A percentile compares a stretch with the other conserved stretches of the same genome.
Evolutionary conservation across 2,329 filamentous ascomycete genomes (phyloP).

Genomic region (Pochonia chlamydosporia): DNA sequence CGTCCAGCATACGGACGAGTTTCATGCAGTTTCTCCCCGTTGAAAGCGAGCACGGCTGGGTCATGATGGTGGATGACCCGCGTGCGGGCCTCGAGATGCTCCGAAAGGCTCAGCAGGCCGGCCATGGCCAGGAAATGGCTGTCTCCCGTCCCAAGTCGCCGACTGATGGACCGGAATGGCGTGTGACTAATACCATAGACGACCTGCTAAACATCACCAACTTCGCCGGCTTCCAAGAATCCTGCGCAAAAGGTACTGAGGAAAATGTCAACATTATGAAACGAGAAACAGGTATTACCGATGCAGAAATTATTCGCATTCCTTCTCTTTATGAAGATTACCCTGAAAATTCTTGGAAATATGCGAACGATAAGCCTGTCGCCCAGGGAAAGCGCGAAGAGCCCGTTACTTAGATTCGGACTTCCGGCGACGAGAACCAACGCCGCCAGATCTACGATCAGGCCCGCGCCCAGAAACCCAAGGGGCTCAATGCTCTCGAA

Average conservation of each 20-base stretch:
- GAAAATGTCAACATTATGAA: slow-evolving; percentile 14
- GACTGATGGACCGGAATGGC: background rate
- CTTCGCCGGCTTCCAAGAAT: slow-evolving; percentile 5
- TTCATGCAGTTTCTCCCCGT: slow-evolving; percentile 22
- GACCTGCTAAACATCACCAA: slow-evolving; percentile 1
- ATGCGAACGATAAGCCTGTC: no score
- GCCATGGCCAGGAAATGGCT: slow-evolving; percentile 15
- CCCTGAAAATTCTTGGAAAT: no score
- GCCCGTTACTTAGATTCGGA: no score
- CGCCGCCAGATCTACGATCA: no score
- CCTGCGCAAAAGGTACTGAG: slow-evolving; percentile 11
- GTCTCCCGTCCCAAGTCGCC: background rate
- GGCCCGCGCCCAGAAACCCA: no score
- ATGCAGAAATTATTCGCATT: slow-evolving; percentile 15
- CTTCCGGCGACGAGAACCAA: no score
- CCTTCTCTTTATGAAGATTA: slow-evolving; percentile 14
- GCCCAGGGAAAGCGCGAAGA: no score
- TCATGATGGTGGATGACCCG: slow-evolving; percentile 18
- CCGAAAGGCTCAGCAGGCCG: slow-evolving; percentile 11
- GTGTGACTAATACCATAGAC: slow-evolving; percentile 2
- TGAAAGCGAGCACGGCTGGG: slow-evolving; percentile 18
- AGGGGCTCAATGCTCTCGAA: no score
- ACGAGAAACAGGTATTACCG: slow-evolving; percentile 15
- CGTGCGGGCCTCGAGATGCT: slow-evolving; percentile 19
- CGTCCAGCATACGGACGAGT: slow-evolving; percentile 21